Evolutionary conservation across 108 stramenopile species (phyloP), one percentile per base, ranked within the genome.

Genomic region (Cyclotella cryptica): DNA sequence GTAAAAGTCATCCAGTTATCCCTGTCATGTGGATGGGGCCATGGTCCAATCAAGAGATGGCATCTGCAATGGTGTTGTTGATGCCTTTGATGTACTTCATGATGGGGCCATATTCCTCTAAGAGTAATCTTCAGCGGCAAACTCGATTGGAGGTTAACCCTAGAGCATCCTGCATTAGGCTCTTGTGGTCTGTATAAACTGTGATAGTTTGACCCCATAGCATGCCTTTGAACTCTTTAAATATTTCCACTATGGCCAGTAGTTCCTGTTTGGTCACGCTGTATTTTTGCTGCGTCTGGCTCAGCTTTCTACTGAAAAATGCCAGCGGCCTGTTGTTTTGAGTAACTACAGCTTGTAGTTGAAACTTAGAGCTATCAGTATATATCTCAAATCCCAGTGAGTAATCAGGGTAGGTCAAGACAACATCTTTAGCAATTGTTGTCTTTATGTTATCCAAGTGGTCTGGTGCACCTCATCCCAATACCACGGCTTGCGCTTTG

Each of bases 1-100:
- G n/a, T n/a, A n/a, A 66, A 11, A 45, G 13, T 18, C 51, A 14
- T 17, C n/a, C 27, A 17, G n/a, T 51, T 51, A 8, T 51, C 19
- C 15, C 12, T 21, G 17, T 53, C 0, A 69, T 9, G 15, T 51
- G 35, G 35, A 35, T 27, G 21, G 26, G 47, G 14, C 51, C 51
- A 19, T 52, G 51, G 12, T 69, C 51, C 46, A 69, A 14, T 13
- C 75, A 65, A n/a, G 64, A 68, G 18, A 89, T 66, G 18, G 66
- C 68, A 59, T 89, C 86, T 26, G 80, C 84, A 47, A 81, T 65
- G 9, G 49, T 46, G 68, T 89, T 87, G 47, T 63, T 29, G 53
- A 78, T 60, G 24, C 83, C 84, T 71, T 69, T 63, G n/a, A 85
- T 44, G 42, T 84, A 70, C 0, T 55, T 6, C 0, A 80, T 76